Evolutionary conservation across 306 rosid species (phyloP).

Genomic region (Prunus fruticosa): DNA sequence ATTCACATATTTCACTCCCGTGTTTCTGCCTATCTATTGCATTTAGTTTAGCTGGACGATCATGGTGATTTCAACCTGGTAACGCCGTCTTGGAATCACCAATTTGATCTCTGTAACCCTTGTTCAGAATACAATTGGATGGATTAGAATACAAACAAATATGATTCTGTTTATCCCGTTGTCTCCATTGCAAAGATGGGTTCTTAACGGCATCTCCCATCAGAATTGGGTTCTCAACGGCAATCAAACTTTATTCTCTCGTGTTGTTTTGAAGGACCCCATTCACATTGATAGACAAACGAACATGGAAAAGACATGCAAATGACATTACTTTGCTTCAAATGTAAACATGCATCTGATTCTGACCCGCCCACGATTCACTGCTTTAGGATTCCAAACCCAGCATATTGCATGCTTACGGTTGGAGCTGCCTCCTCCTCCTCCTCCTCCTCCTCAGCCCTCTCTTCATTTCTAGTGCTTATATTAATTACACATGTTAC

Average conservation of each 20-base stretch:
- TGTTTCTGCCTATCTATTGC: not conserved
- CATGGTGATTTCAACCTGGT: too few relatives aligned
- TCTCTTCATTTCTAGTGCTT: too few relatives aligned
- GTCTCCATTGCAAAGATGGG: too few relatives aligned
- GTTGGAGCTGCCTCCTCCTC: not conserved
- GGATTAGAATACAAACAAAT: too few relatives aligned
- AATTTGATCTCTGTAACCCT: too few relatives aligned
- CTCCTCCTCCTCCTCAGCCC: too few relatives aligned
- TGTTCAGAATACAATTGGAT: too few relatives aligned
- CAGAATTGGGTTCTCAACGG: too few relatives aligned
- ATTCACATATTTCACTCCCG: conserved; percentile 11
- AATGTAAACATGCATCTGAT: not conserved
- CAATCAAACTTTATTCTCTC: not conserved
- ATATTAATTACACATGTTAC: not conserved
- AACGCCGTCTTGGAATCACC: too few relatives aligned
- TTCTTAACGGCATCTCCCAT: too few relatives aligned
- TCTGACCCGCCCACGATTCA: not conserved
- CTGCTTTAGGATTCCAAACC: not conserved
- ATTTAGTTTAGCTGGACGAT: too few relatives aligned
- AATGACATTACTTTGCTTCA: not conserved
- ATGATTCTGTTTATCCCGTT: too few relatives aligned
- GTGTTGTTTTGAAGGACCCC: not conserved
- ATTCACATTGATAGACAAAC: not conserved
- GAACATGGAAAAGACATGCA: not conserved
- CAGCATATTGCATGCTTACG: not conserved